Evolutionary conservation across 805 yeast genomes (phyloP).

Genomic region (Clavispora phyllophila): DNA sequence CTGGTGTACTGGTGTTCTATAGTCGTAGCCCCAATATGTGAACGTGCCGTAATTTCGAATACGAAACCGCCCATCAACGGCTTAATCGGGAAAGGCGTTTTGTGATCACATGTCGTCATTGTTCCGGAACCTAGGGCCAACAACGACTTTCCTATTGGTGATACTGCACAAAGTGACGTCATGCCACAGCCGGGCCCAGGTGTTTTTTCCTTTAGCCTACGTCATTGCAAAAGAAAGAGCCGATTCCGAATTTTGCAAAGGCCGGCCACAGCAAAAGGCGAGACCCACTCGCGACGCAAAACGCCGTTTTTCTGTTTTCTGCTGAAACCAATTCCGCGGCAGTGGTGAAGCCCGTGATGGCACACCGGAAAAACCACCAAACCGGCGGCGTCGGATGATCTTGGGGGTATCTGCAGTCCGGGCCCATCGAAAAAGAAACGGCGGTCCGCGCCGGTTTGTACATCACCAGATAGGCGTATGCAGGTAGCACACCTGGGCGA

Average conservation of each 20-base stretch:
- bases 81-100: neutral
- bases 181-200: neutral
- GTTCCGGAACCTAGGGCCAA: neutral
- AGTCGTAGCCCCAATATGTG: no score
- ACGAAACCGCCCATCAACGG: no score
- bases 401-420: no score
- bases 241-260: no score
- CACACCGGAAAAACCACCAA: neutral
- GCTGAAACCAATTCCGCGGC: neutral
- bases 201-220: neutral
- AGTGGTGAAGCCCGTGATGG: neutral
- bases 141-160: neutral
- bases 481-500: neutral
- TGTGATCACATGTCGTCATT: neutral
- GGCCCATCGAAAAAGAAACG: neutral
- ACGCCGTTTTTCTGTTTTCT: neutral
- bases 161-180: neutral
- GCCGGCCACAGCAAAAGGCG: neutral
- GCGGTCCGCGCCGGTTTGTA: neutral
- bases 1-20: neutral
- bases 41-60: no score
- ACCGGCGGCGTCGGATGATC: neutral
- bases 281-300: no score
- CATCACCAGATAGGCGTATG: constrained; percentile 1
- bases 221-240: neutral